Evolutionary conservation across 345 rosid species (phyloP), one percentile per base, ranked within the genome.

Genomic region (Carallia brachiata): DNA sequence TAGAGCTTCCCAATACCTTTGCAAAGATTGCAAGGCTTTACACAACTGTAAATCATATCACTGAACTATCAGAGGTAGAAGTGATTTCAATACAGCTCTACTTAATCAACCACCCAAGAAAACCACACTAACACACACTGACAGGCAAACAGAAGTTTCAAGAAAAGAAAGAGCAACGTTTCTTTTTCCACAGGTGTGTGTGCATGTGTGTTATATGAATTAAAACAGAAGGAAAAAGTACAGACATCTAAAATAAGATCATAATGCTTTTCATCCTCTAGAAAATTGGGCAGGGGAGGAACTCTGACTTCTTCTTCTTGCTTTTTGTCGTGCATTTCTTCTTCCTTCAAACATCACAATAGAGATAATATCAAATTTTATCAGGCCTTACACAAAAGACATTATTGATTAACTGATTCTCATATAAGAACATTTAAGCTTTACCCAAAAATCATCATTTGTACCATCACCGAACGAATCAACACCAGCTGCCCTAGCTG

Each of bases 221-320:
- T 0, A 37, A 32, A 63, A 44, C 64, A 60, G 63, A 6, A 39
- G 37, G 32, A 6, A 65, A 48, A 53, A 16, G 65, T n/a, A 83
- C 84, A 77, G 55, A 93, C 98, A 76, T 92, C 93, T 62, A 89
- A 80, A 73, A 95, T 82, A 80, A 89, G 89, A 75, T 74, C 59
- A 77, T 88, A 97, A 77, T 88, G 88, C 84, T 88, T 90, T 68
- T 84, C 92, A 75, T 90, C 86, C 78, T 85, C 86, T 74, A 89
- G 74, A 71, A 87, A 70, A 65, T 81, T 78, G 13, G 73, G 82
- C 64, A 86, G 72, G 30, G 86, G 85, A 62, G 90, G 79, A 13
- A 77, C 83, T 71, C 75, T 82, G 66, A 60, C 27, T 63, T 57
- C 77, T 68, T 84, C 84, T 72, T 77, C 75, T 80, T 81, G 80